These are phyloP conservation scores for Boeremia exigua DNA, from an alignment of 2,329 filamentous ascomycete species.

Conservation along the genomic window DNA sequence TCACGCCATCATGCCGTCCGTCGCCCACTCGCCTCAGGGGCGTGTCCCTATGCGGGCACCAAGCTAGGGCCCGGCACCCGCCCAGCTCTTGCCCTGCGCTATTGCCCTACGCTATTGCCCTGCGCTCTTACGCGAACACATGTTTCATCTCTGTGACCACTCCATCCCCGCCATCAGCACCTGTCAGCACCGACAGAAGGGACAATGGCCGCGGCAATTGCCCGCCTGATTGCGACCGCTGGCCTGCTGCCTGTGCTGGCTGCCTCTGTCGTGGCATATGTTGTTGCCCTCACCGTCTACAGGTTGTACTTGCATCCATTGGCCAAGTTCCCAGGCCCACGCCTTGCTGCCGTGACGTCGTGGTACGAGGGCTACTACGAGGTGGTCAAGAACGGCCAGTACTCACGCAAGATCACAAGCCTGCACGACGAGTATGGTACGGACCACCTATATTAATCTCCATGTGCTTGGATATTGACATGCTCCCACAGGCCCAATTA, in stretches of 20 bases:
- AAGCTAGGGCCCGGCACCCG: neutral
- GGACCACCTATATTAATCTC: neutral
- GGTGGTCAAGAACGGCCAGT: constrained; percentile 40
- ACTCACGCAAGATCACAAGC: constrained; percentile 37
- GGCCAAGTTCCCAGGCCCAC: constrained; percentile 53
- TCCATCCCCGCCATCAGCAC: constrained; percentile 1
- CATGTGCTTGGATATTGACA: neutral
- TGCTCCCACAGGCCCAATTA: constrained; percentile 44
- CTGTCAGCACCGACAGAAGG: neutral
- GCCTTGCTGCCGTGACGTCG: constrained; percentile 36
- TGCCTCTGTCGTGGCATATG: constrained; percentile 22
- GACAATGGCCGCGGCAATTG: constrained; percentile 13
- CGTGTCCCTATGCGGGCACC: neutral
- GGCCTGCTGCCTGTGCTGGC: constrained; percentile 17
- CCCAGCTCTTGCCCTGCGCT: too few species aligned
- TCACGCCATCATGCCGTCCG: neutral
- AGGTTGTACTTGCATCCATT: constrained; percentile 54
- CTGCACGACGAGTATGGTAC: constrained; percentile 44
- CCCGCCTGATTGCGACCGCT: constrained; percentile 13
- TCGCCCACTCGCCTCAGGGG: neutral
- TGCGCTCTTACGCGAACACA: neutral
- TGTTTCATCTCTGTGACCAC: constrained; percentile 14
- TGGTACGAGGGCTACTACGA: constrained; percentile 48
- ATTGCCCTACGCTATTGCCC: too few species aligned
- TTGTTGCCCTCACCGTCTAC: constrained; percentile 40